Base-by-base conservation (phyloP, 495 filamentous ascomycete species). In the Aspergillus carlsbadensis region DNA sequence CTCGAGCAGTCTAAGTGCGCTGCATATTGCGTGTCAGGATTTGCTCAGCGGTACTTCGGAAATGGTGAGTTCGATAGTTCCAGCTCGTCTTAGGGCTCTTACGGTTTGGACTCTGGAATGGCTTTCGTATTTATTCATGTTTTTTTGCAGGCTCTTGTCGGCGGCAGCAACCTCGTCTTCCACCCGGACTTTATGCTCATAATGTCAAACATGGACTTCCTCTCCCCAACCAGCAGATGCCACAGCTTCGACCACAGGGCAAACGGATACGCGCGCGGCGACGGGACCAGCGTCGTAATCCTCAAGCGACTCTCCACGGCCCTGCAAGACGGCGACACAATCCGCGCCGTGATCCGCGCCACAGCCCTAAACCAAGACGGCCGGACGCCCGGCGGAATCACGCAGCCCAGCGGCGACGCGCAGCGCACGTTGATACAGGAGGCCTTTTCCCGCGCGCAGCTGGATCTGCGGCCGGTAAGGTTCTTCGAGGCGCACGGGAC, bases 101-200 rank as follows among this genome's bases (percentile, higher is more conserved):
- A n/a, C n/a, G n/a, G 82, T 79, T 3, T 80, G 76, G 46, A 77
- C 81, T 59, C 63, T 88, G 11, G 85, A 84, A 46, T 70, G 84
- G 63, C 65, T 77, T 2, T 79, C 83, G 6, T 81, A 85, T 59
- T 75, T 77, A 56, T 79, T 80, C 60, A 79, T 84, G 37, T 74
- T 76, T 6, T 80, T 77, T 44, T 69, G n/a, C n/a, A n/a, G n/a
- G n/a, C n/a, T 73, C 4, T 72, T 62, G 58, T 68, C 65, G 52
- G 61, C 66, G 70, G 43, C 63, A 0, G 65, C 57, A 2, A 34
- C 0, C 24, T n/a, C n/a, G n/a, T n/a, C n/a, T n/a, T n/a, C 22
- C 8, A 1, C 34, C 14, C 14, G 40, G 6, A 2, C 1, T 43
- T 8, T 14, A 43, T 43, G 40, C 2, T 17, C 18, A 1, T 37